phyloP scores from a whole-genome alignment of 164 flowering plant species.

The Berberis thunbergii region DNA sequence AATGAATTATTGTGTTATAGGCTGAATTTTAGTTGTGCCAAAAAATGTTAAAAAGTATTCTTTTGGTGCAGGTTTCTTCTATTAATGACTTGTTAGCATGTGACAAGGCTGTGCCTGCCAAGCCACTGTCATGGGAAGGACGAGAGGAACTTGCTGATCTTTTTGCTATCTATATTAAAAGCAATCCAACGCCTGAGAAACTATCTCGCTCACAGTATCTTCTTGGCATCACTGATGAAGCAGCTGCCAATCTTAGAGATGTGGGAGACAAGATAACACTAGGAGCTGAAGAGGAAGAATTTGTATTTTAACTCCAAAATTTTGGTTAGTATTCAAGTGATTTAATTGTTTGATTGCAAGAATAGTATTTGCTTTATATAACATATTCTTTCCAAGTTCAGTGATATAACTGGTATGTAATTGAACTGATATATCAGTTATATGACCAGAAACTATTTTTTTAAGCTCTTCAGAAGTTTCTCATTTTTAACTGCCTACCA shows the following conservation, averaged over 20 bases:
- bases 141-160: slow-evolving; percentile 81
- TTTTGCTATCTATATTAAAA: slow-evolving; percentile 46
- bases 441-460: no score
- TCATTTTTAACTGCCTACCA: no score
- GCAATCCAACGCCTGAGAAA: slow-evolving; percentile 58
- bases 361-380: no score
- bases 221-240: slow-evolving; percentile 61
- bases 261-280: slow-evolving; percentile 30
- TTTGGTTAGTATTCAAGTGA: no score
- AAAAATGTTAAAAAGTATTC: background rate
- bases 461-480: no score
- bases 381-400: no score
- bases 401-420: no score
- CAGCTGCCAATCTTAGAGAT: slow-evolving; percentile 44
- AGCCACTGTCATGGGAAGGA: slow-evolving; percentile 76
- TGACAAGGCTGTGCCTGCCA: slow-evolving; percentile 83
- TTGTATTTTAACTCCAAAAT: slow-evolving; percentile 40
- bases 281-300: slow-evolving; percentile 56
- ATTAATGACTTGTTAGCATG: slow-evolving; percentile 89
- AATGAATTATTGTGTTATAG: no score
- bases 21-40: no score
- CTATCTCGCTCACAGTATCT: slow-evolving; percentile 69
- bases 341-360: no score
- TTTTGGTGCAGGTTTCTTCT: slow-evolving; percentile 58
- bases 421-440: no score